Evolutionary conservation across 1,284 basidiomycete genomes (phyloP).

Genomic region (Ceratobasidium sp.): DNA sequence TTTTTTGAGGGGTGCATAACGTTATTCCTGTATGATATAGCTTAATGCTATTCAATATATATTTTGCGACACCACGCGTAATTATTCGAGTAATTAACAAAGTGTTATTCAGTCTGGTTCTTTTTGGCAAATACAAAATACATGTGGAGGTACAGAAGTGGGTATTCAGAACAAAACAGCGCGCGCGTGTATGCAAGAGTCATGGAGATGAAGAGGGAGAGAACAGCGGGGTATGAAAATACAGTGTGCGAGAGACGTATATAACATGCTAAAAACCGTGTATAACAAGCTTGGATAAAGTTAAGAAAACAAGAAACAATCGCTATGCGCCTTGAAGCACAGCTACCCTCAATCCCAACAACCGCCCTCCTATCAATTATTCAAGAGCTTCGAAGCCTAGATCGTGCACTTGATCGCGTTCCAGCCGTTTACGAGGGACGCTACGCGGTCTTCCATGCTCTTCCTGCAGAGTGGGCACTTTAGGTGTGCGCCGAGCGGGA

Average conservation of each 20-base stretch:
- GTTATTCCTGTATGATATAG: slow-evolving; percentile 23
- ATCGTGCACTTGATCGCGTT: slow-evolving; percentile 36
- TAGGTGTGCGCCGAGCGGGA: slow-evolving; percentile 7
- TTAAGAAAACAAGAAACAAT: not conserved
- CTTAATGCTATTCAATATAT: slow-evolving; percentile 6
- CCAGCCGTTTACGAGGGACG: slow-evolving; percentile 19
- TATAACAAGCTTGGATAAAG: slow-evolving; percentile 15
- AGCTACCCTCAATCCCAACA: not conserved
- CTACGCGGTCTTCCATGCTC: slow-evolving; percentile 27
- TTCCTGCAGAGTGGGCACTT: slow-evolving; percentile 17
- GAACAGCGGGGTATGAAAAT: not conserved
- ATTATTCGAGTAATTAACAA: no score
- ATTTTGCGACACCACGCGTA: no score
- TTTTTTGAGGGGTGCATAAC: slow-evolving; percentile 19
- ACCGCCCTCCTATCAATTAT: no score
- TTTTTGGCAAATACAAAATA: slow-evolving; percentile 33
- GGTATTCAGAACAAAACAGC: no score
- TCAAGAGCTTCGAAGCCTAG: not conserved
- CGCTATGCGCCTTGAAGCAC: not conserved
- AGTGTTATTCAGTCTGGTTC: no score
- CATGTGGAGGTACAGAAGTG: not conserved
- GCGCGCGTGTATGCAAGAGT: slow-evolving; percentile 29
- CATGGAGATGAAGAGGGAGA: not conserved
- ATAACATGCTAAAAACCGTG: not conserved
- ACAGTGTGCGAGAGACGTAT: slow-evolving; percentile 1